phyloP scores from a whole-genome alignment of 2,329 filamentous ascomycete species.

The Dothiorella sarmentorum region DNA sequence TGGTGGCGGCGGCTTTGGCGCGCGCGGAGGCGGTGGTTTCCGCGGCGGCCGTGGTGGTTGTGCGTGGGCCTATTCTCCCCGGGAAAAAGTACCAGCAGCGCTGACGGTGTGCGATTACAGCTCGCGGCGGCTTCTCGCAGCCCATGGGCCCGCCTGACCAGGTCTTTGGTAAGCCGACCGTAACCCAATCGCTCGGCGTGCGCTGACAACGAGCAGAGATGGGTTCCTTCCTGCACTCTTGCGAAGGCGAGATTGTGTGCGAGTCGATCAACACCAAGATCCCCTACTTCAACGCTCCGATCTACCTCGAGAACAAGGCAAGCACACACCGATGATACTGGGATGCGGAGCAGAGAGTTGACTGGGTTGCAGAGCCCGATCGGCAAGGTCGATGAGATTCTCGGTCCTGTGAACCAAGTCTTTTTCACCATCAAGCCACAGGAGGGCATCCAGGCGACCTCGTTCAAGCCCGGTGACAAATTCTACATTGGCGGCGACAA shows the following conservation, averaged over 20 bases:
- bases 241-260: constrained; percentile 98
- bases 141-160: constrained; percentile 44
- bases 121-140: constrained; percentile 37
- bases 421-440: constrained; percentile 98
- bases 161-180: constrained; percentile 38
- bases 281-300: constrained; percentile 97
- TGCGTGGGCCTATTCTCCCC: constrained; percentile 9
- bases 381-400: constrained; percentile 96
- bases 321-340: constrained; percentile 22
- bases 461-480: constrained; percentile 95
- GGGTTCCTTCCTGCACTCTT: constrained; percentile 89
- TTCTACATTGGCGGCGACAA: constrained; percentile 96
- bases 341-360: constrained; percentile 20
- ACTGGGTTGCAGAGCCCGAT: constrained; percentile 62
- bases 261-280: constrained; percentile 92
- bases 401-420: constrained; percentile 95
- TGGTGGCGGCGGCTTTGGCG: constrained; percentile 41
- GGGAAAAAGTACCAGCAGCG: constrained; percentile 6
- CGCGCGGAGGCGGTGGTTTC: constrained; percentile 50
- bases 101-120: constrained; percentile 24
- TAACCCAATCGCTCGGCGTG: not conserved
- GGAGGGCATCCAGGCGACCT: constrained; percentile 90
- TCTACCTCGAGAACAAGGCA: constrained; percentile 98
- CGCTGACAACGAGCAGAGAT: constrained; percentile 60
- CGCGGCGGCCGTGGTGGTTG: constrained; percentile 53